These are phyloP conservation scores for Phaeolepiota aurea DNA, from an alignment of 768 basidiomycete genomes.

Conservation along the genomic window DNA sequence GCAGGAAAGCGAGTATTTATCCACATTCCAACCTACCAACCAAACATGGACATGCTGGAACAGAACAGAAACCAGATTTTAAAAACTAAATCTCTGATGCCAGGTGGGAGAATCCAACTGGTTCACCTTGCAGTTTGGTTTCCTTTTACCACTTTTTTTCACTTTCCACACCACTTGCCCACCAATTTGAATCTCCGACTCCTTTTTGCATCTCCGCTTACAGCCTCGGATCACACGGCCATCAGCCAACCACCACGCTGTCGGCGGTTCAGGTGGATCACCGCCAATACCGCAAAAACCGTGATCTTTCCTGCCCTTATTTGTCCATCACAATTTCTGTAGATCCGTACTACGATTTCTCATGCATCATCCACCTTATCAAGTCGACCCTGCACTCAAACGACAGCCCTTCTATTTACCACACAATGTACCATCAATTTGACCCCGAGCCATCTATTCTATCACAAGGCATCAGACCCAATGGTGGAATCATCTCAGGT, in stretches of 20 bases:
- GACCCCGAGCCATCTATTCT: neutral
- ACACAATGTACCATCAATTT: neutral
- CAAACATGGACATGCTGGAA: slow-evolving; percentile 21
- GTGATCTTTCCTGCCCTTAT: neutral
- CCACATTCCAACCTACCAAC: slow-evolving; percentile 15
- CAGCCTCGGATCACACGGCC: slow-evolving; percentile 17
- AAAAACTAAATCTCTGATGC: slow-evolving; percentile 12
- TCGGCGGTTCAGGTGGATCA: slow-evolving; percentile 10
- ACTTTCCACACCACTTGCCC: slow-evolving; percentile 15
- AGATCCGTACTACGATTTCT: slow-evolving; percentile 4
- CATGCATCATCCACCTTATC: slow-evolving; percentile 21
- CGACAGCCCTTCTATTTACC: slow-evolving; percentile 8
- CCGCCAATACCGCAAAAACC: slow-evolving; percentile 5
- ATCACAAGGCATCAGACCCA: neutral
- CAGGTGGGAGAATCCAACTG: slow-evolving; percentile 10
- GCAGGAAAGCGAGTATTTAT: slow-evolving; percentile 17
- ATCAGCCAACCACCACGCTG: slow-evolving; percentile 3
- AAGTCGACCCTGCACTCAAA: slow-evolving; percentile 21
- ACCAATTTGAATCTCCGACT: slow-evolving; percentile 11
- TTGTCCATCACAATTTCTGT: neutral
- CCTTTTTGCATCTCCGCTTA: neutral
- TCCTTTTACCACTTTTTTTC: slow-evolving; percentile 13
- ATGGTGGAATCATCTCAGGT: neutral
- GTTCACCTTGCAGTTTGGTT: slow-evolving; percentile 6
- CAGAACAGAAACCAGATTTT: too few species aligned